Evolutionary conservation across 164 flowering plant genomes (phyloP).

Genomic region (Protea cynaroides): DNA sequence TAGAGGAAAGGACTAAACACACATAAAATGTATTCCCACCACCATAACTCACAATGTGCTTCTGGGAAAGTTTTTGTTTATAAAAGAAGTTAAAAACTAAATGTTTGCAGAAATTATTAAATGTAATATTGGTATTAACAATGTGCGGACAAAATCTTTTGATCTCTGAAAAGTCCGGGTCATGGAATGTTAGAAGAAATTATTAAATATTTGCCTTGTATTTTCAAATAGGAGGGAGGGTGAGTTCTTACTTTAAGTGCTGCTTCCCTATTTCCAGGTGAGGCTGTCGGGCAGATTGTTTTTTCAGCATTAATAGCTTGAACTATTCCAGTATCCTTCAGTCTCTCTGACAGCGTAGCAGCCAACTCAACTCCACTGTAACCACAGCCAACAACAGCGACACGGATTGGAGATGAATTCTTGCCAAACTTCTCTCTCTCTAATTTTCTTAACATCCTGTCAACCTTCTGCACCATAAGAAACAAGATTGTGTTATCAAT

Average conservation of each 20-base stretch:
- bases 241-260: slow-evolving; percentile 59
- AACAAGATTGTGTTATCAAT: neutral
- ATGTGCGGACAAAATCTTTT: neutral
- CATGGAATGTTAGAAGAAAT: neutral
- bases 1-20: neutral
- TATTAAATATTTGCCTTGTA: neutral
- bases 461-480: slow-evolving; percentile 56
- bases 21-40: neutral
- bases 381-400: slow-evolving; percentile 92
- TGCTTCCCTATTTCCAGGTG: slow-evolving; percentile 88
- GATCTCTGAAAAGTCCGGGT: neutral
- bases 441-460: slow-evolving; percentile 45
- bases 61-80: too few species aligned
- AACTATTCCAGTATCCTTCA: slow-evolving; percentile 67
- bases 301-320: slow-evolving; percentile 71
- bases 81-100: too few species aligned
- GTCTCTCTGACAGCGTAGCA: slow-evolving; percentile 84
- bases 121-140: neutral
- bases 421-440: slow-evolving; percentile 67
- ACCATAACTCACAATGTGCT: too few species aligned
- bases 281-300: slow-evolving; percentile 72
- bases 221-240: neutral
- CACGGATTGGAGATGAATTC: slow-evolving; percentile 43
- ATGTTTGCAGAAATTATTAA: too few species aligned
- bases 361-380: slow-evolving; percentile 95